Conservation (phyloP, 352 stramenopile genomes). For the Phytopythium oedochilum region DNA sequence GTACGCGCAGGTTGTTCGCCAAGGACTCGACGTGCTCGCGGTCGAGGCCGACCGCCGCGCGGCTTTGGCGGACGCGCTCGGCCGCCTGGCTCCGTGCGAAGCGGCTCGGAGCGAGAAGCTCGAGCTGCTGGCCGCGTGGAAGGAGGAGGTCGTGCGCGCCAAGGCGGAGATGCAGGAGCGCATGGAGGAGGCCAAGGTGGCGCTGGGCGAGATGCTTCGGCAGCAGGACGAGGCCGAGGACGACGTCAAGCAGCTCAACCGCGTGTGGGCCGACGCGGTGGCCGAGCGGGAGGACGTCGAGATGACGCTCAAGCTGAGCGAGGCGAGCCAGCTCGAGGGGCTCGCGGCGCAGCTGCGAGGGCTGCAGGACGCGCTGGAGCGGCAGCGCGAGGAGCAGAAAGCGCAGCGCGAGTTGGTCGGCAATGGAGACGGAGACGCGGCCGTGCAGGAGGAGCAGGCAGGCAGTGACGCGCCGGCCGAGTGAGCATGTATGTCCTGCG, state of each 20-base stretch:
- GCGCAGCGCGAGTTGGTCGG: neutral
- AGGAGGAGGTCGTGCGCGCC: conserved; percentile 23
- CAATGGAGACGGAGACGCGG: neutral
- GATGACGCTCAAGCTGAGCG: conserved; percentile 60
- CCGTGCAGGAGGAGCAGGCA: neutral
- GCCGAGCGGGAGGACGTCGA: conserved; percentile 61
- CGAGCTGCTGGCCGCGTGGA: conserved; percentile 19
- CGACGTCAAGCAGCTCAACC: conserved; percentile 18
- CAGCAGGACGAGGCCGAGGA: conserved; percentile 58
- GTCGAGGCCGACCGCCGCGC: conserved; percentile 26
- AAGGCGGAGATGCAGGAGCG: conserved; percentile 44
- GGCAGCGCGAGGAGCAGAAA: neutral
- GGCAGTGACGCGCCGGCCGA: neutral
- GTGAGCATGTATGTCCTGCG: no score
- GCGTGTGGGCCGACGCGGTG: conserved; percentile 31
- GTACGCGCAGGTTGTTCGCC: conserved; percentile 17
- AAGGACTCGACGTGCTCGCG: conserved; percentile 28
- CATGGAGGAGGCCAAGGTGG: conserved; percentile 52
- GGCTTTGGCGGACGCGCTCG: conserved; percentile 26
- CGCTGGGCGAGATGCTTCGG: conserved; percentile 27
- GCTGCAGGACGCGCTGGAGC: conserved; percentile 9
- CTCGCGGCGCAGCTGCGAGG: conserved; percentile 23
- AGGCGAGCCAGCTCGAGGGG: conserved; percentile 34
- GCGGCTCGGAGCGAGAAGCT: conserved; percentile 31
- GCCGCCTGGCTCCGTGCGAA: conserved; percentile 31